phyloP scores from a whole-genome alignment of 495 filamentous ascomycete species.

The Penicillium manginii region DNA sequence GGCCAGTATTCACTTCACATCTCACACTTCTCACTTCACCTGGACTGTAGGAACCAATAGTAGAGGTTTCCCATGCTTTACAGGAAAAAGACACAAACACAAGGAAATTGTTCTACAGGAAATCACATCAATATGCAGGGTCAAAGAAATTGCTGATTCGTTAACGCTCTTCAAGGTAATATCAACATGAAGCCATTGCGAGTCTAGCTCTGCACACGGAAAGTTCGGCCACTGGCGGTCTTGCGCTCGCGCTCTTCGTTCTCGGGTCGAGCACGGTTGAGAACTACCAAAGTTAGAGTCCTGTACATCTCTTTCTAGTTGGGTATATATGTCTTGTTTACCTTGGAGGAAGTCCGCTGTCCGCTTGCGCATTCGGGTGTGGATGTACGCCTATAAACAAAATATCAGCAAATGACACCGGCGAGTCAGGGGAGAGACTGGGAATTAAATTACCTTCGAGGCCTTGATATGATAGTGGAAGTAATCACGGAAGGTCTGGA shows the following conservation, averaged over 20 bases:
- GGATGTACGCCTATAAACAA: slow-evolving; percentile 79
- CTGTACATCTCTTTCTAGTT: too few species aligned
- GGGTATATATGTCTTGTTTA: slow-evolving; percentile 36
- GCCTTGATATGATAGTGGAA: slow-evolving; percentile 99
- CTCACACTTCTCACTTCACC: not conserved
- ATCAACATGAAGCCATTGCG: slow-evolving; percentile 22
- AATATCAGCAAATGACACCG: slow-evolving; percentile 10
- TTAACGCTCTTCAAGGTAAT: slow-evolving; percentile 27
- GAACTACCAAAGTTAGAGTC: slow-evolving; percentile 58
- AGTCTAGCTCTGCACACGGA: slow-evolving; percentile 69
- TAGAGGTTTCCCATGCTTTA: not conserved
- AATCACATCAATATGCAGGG: not conserved
- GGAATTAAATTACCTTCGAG: slow-evolving; percentile 66
- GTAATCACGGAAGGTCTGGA: slow-evolving; percentile 99
- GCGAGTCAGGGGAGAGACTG: not conserved
- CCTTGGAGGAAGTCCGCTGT: slow-evolving; percentile 98
- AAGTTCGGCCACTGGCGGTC: slow-evolving; percentile 94
- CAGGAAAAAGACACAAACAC: not conserved
- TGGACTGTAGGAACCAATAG: not conserved
- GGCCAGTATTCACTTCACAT: too few species aligned
- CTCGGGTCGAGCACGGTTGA: slow-evolving; percentile 89
- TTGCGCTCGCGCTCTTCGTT: slow-evolving; percentile 97
- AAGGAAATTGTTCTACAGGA: slow-evolving; percentile 1
- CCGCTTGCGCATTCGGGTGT: slow-evolving; percentile 93
- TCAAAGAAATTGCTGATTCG: slow-evolving; percentile 27